phyloP scores from a whole-genome alignment of 108 stramenopile genomes.

The Skeletonema tropicum region DNA sequence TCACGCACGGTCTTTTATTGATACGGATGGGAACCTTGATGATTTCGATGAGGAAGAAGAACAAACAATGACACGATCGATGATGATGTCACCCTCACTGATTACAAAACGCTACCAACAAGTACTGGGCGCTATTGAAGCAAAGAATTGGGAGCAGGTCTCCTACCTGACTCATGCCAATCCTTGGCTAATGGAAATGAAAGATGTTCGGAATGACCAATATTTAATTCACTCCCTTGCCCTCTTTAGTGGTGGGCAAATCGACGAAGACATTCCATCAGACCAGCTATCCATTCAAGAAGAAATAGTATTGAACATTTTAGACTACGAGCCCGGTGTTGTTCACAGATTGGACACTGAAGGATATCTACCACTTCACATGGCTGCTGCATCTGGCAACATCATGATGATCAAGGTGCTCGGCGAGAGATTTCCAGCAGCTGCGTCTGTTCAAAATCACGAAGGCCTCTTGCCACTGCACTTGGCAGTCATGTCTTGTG shows the following conservation, averaged over 20 bases:
- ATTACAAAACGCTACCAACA: constrained; percentile 81
- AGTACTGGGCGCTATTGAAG: constrained; percentile 78
- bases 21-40: constrained; percentile 29
- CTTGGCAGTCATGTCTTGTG: constrained; percentile 67
- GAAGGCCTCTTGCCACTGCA: constrained; percentile 86
- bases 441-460: constrained; percentile 87
- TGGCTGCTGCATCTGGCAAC: constrained; percentile 80
- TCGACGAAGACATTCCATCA: constrained; percentile 14
- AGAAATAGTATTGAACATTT: constrained; percentile 57
- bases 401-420: constrained; percentile 76
- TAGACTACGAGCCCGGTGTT: constrained; percentile 69
- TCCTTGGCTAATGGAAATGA: constrained; percentile 89
- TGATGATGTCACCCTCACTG: constrained; percentile 81
- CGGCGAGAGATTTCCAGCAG: constrained; percentile 71
- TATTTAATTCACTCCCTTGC: constrained; percentile 81
- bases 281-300: constrained; percentile 49
- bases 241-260: constrained; percentile 63
- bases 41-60: constrained; percentile 16
- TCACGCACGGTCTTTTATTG: constrained; percentile 51
- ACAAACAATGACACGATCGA: constrained; percentile 43
- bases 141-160: constrained; percentile 80
- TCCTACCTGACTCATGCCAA: constrained; percentile 78
- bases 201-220: constrained; percentile 80
- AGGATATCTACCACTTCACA: constrained; percentile 88
- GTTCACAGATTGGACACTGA: constrained; percentile 84